Evolutionary conservation across 441 rosid genomes (phyloP).

Genomic region (Raphanus hybrid): DNA sequence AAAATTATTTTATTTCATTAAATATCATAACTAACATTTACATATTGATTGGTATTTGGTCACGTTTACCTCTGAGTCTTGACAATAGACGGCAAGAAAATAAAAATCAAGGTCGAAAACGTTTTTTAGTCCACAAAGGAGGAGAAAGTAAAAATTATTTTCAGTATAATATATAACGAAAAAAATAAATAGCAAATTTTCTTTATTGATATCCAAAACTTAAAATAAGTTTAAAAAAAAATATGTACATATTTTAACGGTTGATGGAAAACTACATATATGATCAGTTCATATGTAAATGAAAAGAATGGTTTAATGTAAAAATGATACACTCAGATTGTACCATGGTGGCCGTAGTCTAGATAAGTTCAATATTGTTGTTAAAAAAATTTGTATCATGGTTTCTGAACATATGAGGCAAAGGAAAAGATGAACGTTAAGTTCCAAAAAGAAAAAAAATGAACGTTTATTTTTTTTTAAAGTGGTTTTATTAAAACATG

Average conservation of each 20-base stretch:
- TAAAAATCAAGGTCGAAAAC: conserved; percentile 6
- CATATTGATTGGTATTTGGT: background rate
- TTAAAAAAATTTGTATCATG: background rate
- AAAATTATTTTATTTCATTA: background rate
- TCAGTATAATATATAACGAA: background rate
- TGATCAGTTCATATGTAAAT: background rate
- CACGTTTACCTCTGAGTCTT: background rate
- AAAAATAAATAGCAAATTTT: background rate
- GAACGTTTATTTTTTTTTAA: too few species aligned
- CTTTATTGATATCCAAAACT: background rate
- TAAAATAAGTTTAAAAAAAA: background rate
- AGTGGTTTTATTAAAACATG: background rate
- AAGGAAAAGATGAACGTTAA: background rate
- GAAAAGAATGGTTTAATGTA: background rate
- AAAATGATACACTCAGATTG: background rate
- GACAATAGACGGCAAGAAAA: conserved; percentile 24
- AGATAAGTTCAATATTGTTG: background rate
- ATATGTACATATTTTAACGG: background rate
- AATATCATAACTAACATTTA: background rate
- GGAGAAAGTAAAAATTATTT: background rate
- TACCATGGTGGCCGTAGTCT: background rate
- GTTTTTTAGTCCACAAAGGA: background rate
- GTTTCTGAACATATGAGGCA: background rate
- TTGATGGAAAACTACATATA: background rate
- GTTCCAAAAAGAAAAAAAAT: background rate